Evolutionary conservation across 345 rosid species (phyloP), one percentile per base, ranked within the genome.

Genomic region (Gossypium herbaceum): DNA sequence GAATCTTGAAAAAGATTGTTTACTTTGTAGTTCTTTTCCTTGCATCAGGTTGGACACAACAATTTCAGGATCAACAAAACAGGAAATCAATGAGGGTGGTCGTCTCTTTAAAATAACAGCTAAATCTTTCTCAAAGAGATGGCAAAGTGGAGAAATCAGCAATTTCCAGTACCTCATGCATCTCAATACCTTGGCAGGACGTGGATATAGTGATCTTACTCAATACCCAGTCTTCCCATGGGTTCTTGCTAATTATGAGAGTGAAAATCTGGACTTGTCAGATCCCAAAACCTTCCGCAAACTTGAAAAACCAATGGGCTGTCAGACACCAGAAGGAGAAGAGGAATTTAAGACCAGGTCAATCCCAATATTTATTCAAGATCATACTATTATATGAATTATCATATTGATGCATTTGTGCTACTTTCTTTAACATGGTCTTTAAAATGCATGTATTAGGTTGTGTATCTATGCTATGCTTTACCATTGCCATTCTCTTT

Each of bases 121-220:
- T 50, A 96, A 92, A 81, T 96, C 99, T 75, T 96, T 96, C 81
- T 96, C 99, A 12, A 96, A 90, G 84, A 90, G 99, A 80, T 96
- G 99, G 99, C 98, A 96, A 82, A 96, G 85, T 84, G 99, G 99
- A 82, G 99, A 96, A 85, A 96, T 93, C 69, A 96, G 97, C 90
- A 96, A 96, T 82, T 96, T 96, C 81, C 98, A 96, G 80, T 96
- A 96, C 85, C 91, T 96, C 77, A 96, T 96, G 98, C 98, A 96
- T 87, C 96, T 96, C 74, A 96, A 96, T 82, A 96, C 99, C 63
- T 81, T 96, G 81, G 99, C 98, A 43, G 99, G 99, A 70, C 96
- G 99, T 66, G 98, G 99, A 83, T 96, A 96, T 82, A 93, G 97
- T 88, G 99, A 96, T 82, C 92, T 96, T 62, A 96, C 99, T 4